These are phyloP conservation scores for Eremochloa ophiuroides DNA, from an alignment of 176 grass and related monocot species.

Conservation along the genomic window DNA sequence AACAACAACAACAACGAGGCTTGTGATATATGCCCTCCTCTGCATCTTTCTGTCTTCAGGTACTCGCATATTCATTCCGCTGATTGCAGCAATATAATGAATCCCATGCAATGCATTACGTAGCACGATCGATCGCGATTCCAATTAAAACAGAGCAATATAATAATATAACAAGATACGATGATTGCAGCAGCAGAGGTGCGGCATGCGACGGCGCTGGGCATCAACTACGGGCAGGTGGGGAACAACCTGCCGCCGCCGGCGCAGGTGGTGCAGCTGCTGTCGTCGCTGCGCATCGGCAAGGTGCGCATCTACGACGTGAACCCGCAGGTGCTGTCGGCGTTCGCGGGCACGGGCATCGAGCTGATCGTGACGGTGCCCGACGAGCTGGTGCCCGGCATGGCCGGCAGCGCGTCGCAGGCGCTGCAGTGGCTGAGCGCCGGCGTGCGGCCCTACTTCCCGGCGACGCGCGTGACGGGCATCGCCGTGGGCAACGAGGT, in stretches of 20 bases:
- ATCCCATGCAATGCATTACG: too few species aligned
- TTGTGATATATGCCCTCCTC: conserved; percentile 36
- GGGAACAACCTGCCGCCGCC: conserved; percentile 78
- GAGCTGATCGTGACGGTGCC: conserved; percentile 88
- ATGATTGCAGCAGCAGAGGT: too few species aligned
- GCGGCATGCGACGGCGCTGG: conserved; percentile 40
- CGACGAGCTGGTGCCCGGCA: conserved; percentile 54
- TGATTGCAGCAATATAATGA: too few species aligned
- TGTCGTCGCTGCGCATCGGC: conserved; percentile 57
- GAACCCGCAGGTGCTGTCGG: conserved; percentile 71
- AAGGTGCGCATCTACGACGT: conserved; percentile 90
- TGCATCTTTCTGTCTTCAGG: conserved; percentile 58
- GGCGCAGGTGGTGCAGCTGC: conserved; percentile 48
- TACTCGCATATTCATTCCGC: conserved; percentile 16
- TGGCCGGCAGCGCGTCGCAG: conserved; percentile 41
- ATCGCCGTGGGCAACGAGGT: conserved; percentile 93
- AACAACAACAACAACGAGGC: too few species aligned
- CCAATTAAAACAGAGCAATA: too few species aligned
- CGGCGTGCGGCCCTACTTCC: conserved; percentile 66
- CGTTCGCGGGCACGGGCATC: conserved; percentile 68
- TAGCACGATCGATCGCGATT: too few species aligned
- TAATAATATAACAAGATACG: too few species aligned
- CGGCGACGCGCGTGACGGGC: conserved; percentile 72
- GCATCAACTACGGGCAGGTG: conserved; percentile 98
- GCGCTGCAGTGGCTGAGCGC: conserved; percentile 62